Percentiles rank a stretch among this genome's conserved stretches.
Evolutionary conservation across 768 basidiomycete genomes (phyloP).

Genomic region (Phylloporus rhodoxanthus): DNA sequence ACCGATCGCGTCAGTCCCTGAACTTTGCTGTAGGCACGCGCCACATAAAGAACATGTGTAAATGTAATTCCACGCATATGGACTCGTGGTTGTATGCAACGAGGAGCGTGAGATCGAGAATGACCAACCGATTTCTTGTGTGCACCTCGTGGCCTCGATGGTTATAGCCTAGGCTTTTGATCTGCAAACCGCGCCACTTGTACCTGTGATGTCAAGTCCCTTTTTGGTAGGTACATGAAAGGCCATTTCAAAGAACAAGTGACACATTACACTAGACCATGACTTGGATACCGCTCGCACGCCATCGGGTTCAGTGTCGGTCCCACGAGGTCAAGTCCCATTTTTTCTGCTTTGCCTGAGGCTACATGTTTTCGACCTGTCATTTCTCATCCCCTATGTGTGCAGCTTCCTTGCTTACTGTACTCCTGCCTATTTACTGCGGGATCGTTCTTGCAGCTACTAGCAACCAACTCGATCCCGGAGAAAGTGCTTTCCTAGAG

Average conservation of each 20-base stretch:
- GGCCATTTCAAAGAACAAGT: background rate
- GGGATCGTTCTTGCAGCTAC: constrained; percentile 8
- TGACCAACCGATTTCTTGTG: background rate
- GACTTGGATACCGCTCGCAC: background rate
- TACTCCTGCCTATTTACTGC: constrained; percentile 15
- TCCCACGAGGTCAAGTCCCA: background rate
- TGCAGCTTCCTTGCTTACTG: background rate
- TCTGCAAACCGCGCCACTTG: background rate
- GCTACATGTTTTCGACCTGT: background rate
- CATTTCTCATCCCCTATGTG: constrained; percentile 8
- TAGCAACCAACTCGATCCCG: constrained; percentile 7
- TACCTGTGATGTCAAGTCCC: constrained; percentile 6
- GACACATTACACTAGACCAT: background rate
- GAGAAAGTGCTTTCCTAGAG: constrained; percentile 32
- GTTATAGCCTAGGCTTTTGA: background rate
- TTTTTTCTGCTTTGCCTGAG: background rate
- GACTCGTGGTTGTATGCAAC: background rate
- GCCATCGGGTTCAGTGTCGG: background rate
- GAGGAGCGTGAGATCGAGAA: background rate
- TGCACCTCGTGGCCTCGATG: background rate
- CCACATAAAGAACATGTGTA: background rate
- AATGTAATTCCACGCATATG: background rate
- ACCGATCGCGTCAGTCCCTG: background rate
- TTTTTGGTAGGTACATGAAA: constrained; percentile 2
- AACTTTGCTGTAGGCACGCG: background rate